phyloP scores from a whole-genome alignment of 1,139 yeast species.

The Suhomyces terraborum region DNA sequence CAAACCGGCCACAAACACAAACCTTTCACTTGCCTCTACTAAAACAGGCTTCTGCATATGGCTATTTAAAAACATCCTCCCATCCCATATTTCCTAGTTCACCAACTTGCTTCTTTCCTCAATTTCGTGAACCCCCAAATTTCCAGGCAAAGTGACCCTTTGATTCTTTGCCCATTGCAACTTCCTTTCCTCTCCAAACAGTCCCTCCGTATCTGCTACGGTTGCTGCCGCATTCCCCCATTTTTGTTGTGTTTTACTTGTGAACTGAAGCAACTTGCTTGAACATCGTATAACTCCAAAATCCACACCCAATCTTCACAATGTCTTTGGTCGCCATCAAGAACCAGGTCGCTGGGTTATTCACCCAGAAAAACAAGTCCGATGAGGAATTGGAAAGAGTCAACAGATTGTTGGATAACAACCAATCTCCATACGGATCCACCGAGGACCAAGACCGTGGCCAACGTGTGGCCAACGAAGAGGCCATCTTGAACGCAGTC shows the following conservation, averaged over 20 bases:
- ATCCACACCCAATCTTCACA: background rate
- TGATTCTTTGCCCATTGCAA: background rate
- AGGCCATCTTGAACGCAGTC: constrained; percentile 35
- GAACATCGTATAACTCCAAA: too few relatives aligned
- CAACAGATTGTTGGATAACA: constrained; percentile 36
- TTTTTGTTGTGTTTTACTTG: background rate
- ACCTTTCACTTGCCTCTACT: background rate
- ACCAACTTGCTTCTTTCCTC: constrained; percentile 2
- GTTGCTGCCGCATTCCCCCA: background rate
- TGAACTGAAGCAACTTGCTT: background rate
- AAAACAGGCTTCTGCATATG: constrained; percentile 1
- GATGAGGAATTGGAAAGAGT: constrained; percentile 39
- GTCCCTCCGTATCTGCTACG: background rate
- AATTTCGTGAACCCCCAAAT: background rate
- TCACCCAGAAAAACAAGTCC: constrained; percentile 23
- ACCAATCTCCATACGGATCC: constrained; percentile 44
- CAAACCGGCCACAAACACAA: constrained; percentile 4
- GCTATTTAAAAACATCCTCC: constrained; percentile 5
- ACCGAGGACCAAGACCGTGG: constrained; percentile 37
- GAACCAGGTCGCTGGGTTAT: constrained; percentile 34
- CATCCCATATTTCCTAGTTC: background rate
- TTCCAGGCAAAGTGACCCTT: background rate
- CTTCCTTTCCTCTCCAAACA: background rate
- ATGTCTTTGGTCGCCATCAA: constrained; percentile 47
- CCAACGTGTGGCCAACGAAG: constrained; percentile 42